phyloP scores from a whole-genome alignment of 176 grass and related monocot genomes.

The Microstegium vimineum region DNA sequence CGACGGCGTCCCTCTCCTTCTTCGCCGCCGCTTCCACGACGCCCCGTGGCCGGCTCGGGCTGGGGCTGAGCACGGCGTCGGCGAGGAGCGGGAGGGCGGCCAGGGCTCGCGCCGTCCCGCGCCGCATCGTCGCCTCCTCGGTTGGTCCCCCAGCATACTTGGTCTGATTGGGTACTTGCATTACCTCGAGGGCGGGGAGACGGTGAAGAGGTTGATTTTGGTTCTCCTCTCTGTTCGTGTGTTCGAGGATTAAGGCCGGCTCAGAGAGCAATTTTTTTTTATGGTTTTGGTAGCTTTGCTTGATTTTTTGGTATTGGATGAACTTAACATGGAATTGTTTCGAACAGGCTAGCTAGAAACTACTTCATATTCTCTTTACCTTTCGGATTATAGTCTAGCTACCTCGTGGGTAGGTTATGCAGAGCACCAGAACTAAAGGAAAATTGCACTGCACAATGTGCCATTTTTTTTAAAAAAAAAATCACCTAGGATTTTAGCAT shows the following conservation, averaged over 20 bases:
- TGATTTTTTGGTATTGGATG: no score
- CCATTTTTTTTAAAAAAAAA: background rate
- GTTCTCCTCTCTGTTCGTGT: no score
- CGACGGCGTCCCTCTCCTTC: conserved; percentile 33
- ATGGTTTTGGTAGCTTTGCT: no score
- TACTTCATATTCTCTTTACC: no score
- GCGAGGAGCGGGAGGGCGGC: conserved; percentile 10
- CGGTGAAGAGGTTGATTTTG: no score
- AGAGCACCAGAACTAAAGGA: background rate
- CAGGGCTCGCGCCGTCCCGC: conserved; percentile 24
- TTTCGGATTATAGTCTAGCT: no score
- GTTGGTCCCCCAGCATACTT: background rate
- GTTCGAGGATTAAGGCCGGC: no score
- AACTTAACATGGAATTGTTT: no score
- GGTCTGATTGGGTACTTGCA: background rate
- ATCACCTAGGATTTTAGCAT: no score
- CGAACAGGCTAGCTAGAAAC: no score
- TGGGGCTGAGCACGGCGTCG: background rate
- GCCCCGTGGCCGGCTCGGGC: background rate
- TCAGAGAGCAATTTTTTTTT: no score
- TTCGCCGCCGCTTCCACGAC: conserved; percentile 12
- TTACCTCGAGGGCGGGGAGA: background rate
- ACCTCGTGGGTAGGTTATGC: background rate
- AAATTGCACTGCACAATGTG: background rate
- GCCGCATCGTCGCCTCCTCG: background rate